A percentile compares a stretch with the other conserved stretches of the same genome.
These are phyloP conservation scores for Fragaria iinumae DNA, from an alignment of 306 rosid species.

Conservation along the genomic window DNA sequence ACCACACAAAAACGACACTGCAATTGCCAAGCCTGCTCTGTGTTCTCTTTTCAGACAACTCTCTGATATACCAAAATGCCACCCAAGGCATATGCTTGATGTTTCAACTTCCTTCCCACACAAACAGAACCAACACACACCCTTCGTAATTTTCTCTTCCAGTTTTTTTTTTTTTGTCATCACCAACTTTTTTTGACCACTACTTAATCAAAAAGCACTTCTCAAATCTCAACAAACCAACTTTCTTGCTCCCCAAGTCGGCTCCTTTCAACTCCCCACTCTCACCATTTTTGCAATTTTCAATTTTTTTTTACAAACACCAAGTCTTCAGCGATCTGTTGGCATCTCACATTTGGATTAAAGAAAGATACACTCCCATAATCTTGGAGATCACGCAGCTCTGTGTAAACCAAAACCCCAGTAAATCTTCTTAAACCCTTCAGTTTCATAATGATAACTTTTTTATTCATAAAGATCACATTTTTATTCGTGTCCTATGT, in stretches of 20 bases:
- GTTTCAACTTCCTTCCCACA: not conserved
- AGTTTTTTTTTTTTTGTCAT: not conserved
- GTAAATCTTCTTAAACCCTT: constrained; percentile 13
- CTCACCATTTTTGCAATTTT: not conserved
- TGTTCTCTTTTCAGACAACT: not conserved
- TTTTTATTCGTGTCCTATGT: not conserved
- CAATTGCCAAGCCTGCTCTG: not conserved
- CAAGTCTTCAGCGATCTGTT: constrained; percentile 1
- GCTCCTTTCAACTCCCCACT: not conserved
- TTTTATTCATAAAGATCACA: not conserved
- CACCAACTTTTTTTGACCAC: not conserved
- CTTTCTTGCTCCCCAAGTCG: constrained; percentile 23
- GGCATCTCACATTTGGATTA: not conserved
- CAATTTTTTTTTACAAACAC: not conserved
- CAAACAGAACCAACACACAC: not conserved
- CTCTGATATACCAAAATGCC: not conserved
- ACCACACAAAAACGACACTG: not conserved
- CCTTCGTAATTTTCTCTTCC: not conserved
- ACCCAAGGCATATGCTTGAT: not conserved
- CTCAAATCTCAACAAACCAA: not conserved
- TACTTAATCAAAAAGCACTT: not conserved
- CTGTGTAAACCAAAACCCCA: not conserved
- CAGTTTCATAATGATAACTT: not conserved
- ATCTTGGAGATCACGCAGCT: constrained; percentile 1
- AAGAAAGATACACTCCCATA: not conserved